Evolutionary conservation across 73 alveolate genomes (phyloP), one percentile per base, ranked within the genome.

Genomic region (Symbiodinium pilosum): DNA sequence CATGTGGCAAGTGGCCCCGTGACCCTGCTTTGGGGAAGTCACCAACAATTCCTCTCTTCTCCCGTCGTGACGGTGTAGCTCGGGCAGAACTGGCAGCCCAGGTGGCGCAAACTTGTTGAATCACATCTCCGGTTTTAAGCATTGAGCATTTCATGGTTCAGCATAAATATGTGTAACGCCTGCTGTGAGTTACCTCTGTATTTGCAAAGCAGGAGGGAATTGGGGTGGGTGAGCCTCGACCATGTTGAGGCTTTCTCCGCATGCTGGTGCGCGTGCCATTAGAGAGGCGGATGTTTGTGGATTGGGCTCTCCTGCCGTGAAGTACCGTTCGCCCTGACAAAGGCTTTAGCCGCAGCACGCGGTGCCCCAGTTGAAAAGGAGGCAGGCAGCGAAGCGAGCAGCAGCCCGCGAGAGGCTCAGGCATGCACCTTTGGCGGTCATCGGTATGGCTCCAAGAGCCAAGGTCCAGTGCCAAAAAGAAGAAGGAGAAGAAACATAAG

Each of bases 221-320:
- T n/a, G n/a, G n/a, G n/a, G n/a, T n/a, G n/a, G n/a, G n/a, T n/a
- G n/a, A n/a, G n/a, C n/a, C n/a, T n/a, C n/a, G n/a, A n/a, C n/a
- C n/a, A n/a, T n/a, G 38, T 26, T 34, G 24, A 89, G 95, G 95
- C 56, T 92, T 28, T 92, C 98, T 32, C 98, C 98, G 26, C 98
- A 92, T 92, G 98, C 98, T 43, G 98, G 98, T 2, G 88, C 98
- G 56, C 88, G 98, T 20, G 98, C 98, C 81, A 75, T 92, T 83
- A 32, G 98, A 26, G 98, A 92, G 56, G 98, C 38, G 73, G n/a
- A 40, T 14, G 9, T 24, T 39, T 83, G 64, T 9, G 64, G 26
- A 39, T 40, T 38, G 40, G 38, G 18, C 44, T 28, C 30, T 6
- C 26, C 26, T 54, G 73, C 73, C 73, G 24, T n/a, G 28, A 54